Evolutionary conservation across 768 basidiomycete species (phyloP), one percentile per base, ranked within the genome.

Genomic region (Mycena epipterygia): DNA sequence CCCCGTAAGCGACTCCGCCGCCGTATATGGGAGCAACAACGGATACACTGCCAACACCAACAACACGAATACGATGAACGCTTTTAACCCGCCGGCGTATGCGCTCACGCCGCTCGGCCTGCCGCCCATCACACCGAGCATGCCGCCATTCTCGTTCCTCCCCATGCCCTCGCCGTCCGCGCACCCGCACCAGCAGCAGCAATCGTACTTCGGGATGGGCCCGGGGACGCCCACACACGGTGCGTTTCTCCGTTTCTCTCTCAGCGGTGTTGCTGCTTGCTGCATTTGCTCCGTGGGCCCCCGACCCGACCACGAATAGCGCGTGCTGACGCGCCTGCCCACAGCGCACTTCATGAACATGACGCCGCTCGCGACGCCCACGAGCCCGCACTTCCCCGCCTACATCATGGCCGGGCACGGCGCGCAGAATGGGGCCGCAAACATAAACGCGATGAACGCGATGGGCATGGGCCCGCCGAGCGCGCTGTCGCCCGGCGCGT

Each of bases 91-190:
- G 35, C 76, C 75, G 49, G 75, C 80, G 48, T 74, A 81, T 23
- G 79, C 83, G 35, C 84, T 91, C 70, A 94, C 93, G 13, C 92
- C 92, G n/a, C 89, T 91, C 71, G 93, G 94, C 0, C 82, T 96
- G n/a, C 94, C 94, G 17, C 93, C 95, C 2, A 95, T 98, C 76
- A 98, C 97, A n/a, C 96, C 97, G 0, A 94, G 93, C 69, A 98
- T 99, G 97, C 97, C 97, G 1, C 91, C 95, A 7, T 99, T 98
- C 82, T 91, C 90, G 16, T 97, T 98, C 80, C 85, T 92, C 41
- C 86, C 89, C 44, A 66, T 68, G 61, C 74, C 74, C 41, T 61
- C 63, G 60, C 73, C 70, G 46, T 37, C 46, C n/a, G 35, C 61
- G 39, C 59, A 41, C 37, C 60, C 55, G 23, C 70, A 52, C 39